phyloP scores from a whole-genome alignment of 2,329 filamentous ascomycete genomes.

The Diaporthe citri region DNA sequence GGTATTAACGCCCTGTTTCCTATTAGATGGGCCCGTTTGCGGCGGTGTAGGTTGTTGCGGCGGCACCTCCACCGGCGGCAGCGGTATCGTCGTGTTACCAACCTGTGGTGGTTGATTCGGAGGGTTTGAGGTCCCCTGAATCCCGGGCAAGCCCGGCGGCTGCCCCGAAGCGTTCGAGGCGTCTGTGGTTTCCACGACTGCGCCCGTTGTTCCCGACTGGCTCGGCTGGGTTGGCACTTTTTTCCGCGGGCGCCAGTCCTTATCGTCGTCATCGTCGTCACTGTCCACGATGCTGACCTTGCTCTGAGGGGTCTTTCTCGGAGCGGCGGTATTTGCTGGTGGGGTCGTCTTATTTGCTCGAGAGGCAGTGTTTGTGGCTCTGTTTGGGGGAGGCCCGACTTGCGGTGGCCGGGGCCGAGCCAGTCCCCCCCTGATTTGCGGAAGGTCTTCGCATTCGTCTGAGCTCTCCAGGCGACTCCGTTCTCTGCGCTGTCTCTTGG shows the following conservation, averaged over 20 bases:
- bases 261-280: background rate
- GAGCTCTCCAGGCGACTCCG: background rate
- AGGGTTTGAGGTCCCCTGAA: background rate
- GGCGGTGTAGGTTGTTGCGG: too few species aligned
- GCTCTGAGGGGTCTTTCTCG: background rate
- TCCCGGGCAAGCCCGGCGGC: background rate
- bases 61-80: background rate
- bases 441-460: background rate
- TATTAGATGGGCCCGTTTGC: background rate
- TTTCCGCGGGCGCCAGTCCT: background rate
- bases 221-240: background rate
- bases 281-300: background rate
- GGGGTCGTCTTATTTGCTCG: background rate
- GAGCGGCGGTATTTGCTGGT: too few species aligned
- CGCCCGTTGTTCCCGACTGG: background rate
- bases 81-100: too few species aligned
- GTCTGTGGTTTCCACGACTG: too few species aligned
- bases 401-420: background rate
- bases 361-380: background rate
- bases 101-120: background rate
- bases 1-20: background rate
- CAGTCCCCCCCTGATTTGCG: background rate
- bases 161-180: background rate
- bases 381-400: background rate
- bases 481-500: background rate